phyloP scores from a whole-genome alignment of 1,139 yeast species.

The Scheffersomyces illinoinensis region DNA sequence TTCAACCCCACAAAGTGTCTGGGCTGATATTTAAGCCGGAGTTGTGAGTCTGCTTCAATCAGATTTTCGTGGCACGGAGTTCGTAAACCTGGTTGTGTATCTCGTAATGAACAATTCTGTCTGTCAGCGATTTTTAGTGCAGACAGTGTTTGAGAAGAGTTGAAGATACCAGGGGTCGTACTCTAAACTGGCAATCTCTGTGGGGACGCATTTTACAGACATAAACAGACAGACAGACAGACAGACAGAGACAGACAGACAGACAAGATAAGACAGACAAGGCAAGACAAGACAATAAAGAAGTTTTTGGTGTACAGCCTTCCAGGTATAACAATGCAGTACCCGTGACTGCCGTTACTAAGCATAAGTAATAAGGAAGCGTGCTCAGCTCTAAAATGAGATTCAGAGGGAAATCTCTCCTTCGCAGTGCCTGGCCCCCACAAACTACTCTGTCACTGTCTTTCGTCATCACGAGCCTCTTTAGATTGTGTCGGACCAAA shows the following conservation, averaged over 20 bases:
- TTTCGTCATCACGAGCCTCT: too few relatives aligned
- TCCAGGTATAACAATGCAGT: neutral
- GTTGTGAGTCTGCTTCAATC: neutral
- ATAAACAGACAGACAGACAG: neutral
- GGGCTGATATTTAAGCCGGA: neutral
- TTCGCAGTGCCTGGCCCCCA: neutral
- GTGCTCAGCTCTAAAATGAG: neutral
- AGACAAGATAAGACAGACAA: too few relatives aligned
- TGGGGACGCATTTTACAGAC: neutral
- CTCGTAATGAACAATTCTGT: neutral
- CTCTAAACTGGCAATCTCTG: neutral
- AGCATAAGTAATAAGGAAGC: neutral
- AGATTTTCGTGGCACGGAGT: neutral
- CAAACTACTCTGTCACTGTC: neutral
- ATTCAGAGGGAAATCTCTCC: neutral
- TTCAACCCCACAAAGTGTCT: neutral
- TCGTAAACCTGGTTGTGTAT: neutral
- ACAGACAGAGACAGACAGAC: too few relatives aligned
- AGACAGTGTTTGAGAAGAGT: neutral
- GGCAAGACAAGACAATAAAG: too few relatives aligned
- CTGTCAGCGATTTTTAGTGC: neutral
- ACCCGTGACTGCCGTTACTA: neutral
- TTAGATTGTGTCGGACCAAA: neutral
- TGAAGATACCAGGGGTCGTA: neutral
- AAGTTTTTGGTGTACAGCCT: too few relatives aligned